Conservation (phyloP, 805 yeast genomes). For the Candida manassasensis region DNA sequence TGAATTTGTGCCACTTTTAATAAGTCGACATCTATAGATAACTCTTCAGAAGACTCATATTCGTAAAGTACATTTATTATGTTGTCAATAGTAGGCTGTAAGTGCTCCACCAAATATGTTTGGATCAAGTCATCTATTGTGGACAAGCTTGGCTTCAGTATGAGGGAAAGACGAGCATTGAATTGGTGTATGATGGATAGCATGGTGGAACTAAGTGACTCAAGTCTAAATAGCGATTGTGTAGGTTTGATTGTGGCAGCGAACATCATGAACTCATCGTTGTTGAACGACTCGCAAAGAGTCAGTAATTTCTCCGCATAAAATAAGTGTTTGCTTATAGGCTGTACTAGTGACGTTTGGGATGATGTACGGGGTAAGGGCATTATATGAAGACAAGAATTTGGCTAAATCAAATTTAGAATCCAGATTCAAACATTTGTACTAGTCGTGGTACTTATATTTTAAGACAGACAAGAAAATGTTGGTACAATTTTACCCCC, state of each 20-base stretch:
- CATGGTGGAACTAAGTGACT: neutral
- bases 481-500: too few relatives aligned
- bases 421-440: too few relatives aligned
- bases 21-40: neutral
- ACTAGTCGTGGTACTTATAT: too few relatives aligned
- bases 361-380: too few relatives aligned
- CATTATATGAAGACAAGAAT: too few relatives aligned
- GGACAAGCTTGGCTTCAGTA: neutral
- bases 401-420: too few relatives aligned
- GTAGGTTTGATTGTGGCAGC: neutral
- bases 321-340: constrained; percentile 7
- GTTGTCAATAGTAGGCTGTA: constrained; percentile 7
- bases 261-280: constrained; percentile 7
- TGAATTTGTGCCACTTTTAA: neutral
- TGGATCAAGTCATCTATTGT: constrained; percentile 8
- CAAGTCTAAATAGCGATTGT: neutral
- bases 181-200: constrained; percentile 1
- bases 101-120: constrained; percentile 7
- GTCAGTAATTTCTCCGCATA: constrained; percentile 9
- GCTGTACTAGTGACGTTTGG: constrained; percentile 1
- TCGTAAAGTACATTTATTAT: constrained; percentile 7
- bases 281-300: constrained; percentile 6
- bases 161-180: neutral
- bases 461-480: too few relatives aligned
- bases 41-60: constrained; percentile 5